Evolutionary conservation across 768 basidiomycete species (phyloP).

Genomic region (Hirschioporus abietinus): DNA sequence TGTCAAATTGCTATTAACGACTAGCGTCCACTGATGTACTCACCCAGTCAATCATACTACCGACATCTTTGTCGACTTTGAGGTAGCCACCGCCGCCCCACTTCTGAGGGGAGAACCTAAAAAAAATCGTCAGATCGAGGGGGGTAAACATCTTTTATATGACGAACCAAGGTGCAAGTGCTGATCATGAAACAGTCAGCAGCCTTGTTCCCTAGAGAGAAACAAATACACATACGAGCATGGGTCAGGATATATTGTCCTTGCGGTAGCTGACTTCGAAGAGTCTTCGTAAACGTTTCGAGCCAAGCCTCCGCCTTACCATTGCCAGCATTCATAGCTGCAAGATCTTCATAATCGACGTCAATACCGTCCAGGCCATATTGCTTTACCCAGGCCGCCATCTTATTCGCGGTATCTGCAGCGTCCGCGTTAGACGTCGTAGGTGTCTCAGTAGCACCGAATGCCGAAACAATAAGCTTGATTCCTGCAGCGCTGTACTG

Average conservation of each 20-base stretch:
- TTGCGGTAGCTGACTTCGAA: constrained; percentile 41
- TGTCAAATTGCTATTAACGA: neutral
- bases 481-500: constrained; percentile 19
- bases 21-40: neutral
- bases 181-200: constrained; percentile 9
- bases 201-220: neutral
- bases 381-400: constrained; percentile 30
- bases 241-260: constrained; percentile 49
- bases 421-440: constrained; percentile 28
- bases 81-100: constrained; percentile 45
- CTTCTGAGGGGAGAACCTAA: constrained; percentile 12
- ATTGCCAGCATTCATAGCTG: constrained; percentile 20
- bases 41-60: constrained; percentile 61
- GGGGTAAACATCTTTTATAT: constrained; percentile 25
- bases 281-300: constrained; percentile 45
- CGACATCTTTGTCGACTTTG: constrained; percentile 46
- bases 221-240: constrained; percentile 36
- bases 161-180: constrained; percentile 49
- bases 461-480: constrained; percentile 18
- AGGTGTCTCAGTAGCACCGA: constrained; percentile 21
- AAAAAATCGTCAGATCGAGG: neutral
- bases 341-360: constrained; percentile 24
- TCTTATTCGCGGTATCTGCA: constrained; percentile 23
- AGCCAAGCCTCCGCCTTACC: constrained; percentile 41
- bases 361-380: constrained; percentile 23